Evolutionary conservation across 2,329 filamentous ascomycete genomes (phyloP).

Genomic region (Penicillium rolfsii): DNA sequence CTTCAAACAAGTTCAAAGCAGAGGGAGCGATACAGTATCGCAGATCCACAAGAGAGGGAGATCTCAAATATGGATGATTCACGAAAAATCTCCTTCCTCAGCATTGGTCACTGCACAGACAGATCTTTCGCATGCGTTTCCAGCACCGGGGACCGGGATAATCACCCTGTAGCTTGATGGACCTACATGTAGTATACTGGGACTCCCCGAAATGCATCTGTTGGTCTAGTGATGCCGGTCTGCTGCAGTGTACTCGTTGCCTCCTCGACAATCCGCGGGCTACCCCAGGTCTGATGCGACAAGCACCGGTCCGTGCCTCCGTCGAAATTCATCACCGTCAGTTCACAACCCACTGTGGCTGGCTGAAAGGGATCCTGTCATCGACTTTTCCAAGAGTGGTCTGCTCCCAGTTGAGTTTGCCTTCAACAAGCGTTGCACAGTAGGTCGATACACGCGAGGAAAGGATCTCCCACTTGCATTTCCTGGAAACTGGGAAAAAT

Average conservation of each 20-base stretch:
- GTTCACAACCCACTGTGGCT: constrained; percentile 12
- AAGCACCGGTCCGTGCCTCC: constrained; percentile 3
- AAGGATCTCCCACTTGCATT: constrained; percentile 31
- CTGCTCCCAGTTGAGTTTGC: background rate
- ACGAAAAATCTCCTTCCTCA: background rate
- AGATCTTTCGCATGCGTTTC: background rate
- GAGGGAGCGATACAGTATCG: too few species aligned
- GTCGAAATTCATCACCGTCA: constrained; percentile 2
- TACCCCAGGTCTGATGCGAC: constrained; percentile 2
- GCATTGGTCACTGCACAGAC: background rate
- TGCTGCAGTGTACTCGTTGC: constrained; percentile 1
- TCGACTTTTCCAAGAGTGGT: background rate
- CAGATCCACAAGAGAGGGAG: too few species aligned
- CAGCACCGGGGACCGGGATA: constrained; percentile 14
- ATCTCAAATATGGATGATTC: background rate
- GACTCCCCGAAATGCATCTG: background rate
- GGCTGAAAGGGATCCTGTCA: constrained; percentile 17
- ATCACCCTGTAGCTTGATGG: background rate
- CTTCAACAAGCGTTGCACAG: background rate
- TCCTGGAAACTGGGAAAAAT: constrained; percentile 30
- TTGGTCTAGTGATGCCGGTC: background rate
- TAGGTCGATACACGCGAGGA: constrained; percentile 1
- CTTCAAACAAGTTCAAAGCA: too few species aligned
- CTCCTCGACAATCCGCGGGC: background rate
- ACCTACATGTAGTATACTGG: background rate